phyloP scores from a whole-genome alignment of 306 rosid species.

The Medicago ruthenica region DNA sequence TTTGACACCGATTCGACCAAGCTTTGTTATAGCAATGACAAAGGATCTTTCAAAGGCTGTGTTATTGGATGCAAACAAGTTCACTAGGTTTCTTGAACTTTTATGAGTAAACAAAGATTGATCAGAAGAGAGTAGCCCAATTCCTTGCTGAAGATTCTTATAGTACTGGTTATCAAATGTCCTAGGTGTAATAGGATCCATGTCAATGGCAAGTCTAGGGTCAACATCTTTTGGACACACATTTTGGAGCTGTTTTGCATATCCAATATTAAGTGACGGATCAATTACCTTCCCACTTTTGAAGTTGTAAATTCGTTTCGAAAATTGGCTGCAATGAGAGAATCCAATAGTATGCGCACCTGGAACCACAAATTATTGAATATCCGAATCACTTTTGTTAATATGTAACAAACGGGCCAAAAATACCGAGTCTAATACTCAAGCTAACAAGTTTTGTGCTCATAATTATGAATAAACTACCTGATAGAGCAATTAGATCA shows the following conservation, averaged over 20 bases:
- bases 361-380: slow-evolving; percentile 35
- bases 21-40: slow-evolving; percentile 73
- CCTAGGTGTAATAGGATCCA: slow-evolving; percentile 70
- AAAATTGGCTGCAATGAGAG: slow-evolving; percentile 71
- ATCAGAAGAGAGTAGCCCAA: slow-evolving; percentile 80
- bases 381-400: neutral
- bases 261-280: slow-evolving; percentile 59
- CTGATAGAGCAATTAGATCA: slow-evolving; percentile 84
- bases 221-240: slow-evolving; percentile 68
- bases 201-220: slow-evolving; percentile 56
- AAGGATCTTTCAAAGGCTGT: slow-evolving; percentile 68
- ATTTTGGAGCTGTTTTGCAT: slow-evolving; percentile 58
- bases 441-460: neutral
- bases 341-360: slow-evolving; percentile 94
- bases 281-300: slow-evolving; percentile 61
- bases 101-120: slow-evolving; percentile 63
- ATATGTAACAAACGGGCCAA: neutral
- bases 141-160: slow-evolving; percentile 84
- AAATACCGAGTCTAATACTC: neutral
- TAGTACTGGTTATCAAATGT: slow-evolving; percentile 72
- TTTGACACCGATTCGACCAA: slow-evolving; percentile 72
- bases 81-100: slow-evolving; percentile 64
- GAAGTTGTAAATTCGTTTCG: slow-evolving; percentile 65
- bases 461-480: slow-evolving; percentile 46
- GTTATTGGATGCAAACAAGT: slow-evolving; percentile 68